Percentiles rank a stretch among this genome's conserved stretches.
These are phyloP conservation scores for Zygnema circumcarinatum DNA, from an alignment of 139 green algal genomes.

Conservation along the genomic window DNA sequence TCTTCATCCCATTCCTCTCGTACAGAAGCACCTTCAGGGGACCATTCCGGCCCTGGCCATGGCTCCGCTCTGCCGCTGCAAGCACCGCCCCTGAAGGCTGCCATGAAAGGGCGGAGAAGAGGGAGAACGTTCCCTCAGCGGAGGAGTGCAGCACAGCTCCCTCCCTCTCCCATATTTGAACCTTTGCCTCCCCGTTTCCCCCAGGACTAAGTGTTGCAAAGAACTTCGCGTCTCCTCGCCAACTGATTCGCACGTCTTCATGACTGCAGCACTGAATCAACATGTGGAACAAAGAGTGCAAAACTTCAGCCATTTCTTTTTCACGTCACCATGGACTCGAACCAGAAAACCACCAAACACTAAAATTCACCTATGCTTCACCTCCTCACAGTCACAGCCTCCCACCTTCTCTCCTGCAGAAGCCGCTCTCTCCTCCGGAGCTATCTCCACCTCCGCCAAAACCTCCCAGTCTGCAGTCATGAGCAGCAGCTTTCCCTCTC, in stretches of 20 bases:
- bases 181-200: background rate
- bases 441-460: constrained; percentile 58
- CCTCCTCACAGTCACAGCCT: too few relatives aligned
- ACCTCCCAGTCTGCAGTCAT: constrained; percentile 77
- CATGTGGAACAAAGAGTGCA: too few relatives aligned
- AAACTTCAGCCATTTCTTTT: too few relatives aligned
- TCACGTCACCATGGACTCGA: too few relatives aligned
- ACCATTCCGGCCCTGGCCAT: background rate
- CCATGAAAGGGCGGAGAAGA: constrained; percentile 73
- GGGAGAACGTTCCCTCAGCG: constrained; percentile 61
- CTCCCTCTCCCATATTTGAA: constrained; percentile 71
- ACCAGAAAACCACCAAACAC: too few relatives aligned
- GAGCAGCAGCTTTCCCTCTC: constrained; percentile 72
- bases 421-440: background rate
- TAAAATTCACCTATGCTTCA: background rate
- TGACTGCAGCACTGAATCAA: too few relatives aligned
- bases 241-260: constrained; percentile 67
- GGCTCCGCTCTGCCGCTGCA: background rate
- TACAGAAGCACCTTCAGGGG: constrained; percentile 76
- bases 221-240: constrained; percentile 83
- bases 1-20: constrained; percentile 88
- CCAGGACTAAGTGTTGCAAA: constrained; percentile 68
- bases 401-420: background rate
- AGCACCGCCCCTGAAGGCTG: constrained; percentile 82
- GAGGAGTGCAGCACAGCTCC: constrained; percentile 70